Percentiles rank a stretch among this genome's conserved stretches.
These are phyloP conservation scores for Arthrinium puccinioides DNA, from an alignment of 2,329 filamentous ascomycete genomes.

Conservation along the genomic window DNA sequence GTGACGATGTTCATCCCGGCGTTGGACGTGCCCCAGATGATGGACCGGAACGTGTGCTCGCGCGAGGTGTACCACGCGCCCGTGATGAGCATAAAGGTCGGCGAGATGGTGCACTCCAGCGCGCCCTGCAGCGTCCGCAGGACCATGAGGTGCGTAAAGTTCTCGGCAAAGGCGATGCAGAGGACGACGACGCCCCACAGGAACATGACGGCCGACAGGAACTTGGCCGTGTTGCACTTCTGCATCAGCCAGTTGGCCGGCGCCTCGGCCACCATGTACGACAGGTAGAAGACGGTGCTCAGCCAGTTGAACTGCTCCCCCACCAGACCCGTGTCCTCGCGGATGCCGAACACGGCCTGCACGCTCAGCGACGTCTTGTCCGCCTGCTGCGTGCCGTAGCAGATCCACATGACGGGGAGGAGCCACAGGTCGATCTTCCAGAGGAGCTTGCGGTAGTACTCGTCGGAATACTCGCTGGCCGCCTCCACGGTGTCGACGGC, in stretches of 20 bases:
- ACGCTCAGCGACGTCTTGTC: conserved; percentile 22
- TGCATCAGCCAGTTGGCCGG: conserved; percentile 23
- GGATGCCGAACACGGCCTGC: conserved; percentile 22
- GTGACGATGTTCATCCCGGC: conserved; percentile 24
- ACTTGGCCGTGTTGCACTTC: conserved; percentile 25
- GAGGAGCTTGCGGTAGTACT: conserved; percentile 17
- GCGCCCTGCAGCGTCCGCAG: conserved; percentile 21
- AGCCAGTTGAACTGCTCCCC: conserved; percentile 24
- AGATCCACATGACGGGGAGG: conserved; percentile 22
- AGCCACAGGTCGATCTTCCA: conserved; percentile 23
- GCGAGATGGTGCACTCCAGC: conserved; percentile 21
- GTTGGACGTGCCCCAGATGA: conserved; percentile 25
- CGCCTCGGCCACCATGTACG: conserved; percentile 20
- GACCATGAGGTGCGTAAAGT: conserved; percentile 20
- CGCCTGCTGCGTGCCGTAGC: conserved; percentile 18
- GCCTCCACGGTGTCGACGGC: no score
- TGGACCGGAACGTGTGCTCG: conserved; percentile 21
- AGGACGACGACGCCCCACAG: conserved; percentile 22
- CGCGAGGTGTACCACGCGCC: conserved; percentile 23
- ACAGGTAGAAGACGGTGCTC: conserved; percentile 20
- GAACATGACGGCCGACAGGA: conserved; percentile 26
- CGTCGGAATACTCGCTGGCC: conserved; percentile 10
- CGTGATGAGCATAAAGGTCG: conserved; percentile 23
- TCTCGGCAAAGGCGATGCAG: conserved; percentile 19
- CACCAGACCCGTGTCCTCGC: conserved; percentile 18